Evolutionary conservation across 805 yeast species (phyloP).

Genomic region (Hanseniaspora pseudoguilliermondii): DNA sequence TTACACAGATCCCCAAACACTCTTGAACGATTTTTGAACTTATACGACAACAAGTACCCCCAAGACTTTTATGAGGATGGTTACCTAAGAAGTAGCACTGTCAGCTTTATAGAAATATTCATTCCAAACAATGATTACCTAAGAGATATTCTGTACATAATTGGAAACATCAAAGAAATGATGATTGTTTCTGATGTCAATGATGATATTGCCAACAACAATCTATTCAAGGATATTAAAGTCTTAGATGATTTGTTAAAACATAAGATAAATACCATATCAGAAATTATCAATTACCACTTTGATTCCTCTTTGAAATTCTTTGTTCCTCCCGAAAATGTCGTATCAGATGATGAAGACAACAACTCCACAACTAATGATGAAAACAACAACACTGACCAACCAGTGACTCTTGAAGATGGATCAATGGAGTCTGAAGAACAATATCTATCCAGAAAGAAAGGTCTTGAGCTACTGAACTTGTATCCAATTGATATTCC

Average conservation of each 20-base stretch:
- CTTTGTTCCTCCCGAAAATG: constrained; percentile 24
- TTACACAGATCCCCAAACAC: constrained; percentile 1
- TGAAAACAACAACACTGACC: constrained; percentile 25
- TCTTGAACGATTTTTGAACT: constrained; percentile 2
- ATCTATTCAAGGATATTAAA: constrained; percentile 37
- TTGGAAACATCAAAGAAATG: constrained; percentile 75
- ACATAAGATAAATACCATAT: constrained; percentile 67
- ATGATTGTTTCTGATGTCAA: constrained; percentile 78
- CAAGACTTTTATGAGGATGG: constrained; percentile 8
- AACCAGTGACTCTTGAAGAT: constrained; percentile 16
- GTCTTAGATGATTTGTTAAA: constrained; percentile 88
- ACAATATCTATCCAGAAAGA: not conserved
- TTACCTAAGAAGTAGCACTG: constrained; percentile 60
- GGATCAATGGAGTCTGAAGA: constrained; percentile 7
- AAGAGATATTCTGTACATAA: constrained; percentile 64
- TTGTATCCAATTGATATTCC: constrained; percentile 21
- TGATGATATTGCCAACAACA: constrained; percentile 21
- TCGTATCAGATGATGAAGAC: constrained; percentile 1
- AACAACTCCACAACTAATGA: not conserved
- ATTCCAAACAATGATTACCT: constrained; percentile 72
- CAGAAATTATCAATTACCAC: constrained; percentile 40
- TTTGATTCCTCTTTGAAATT: constrained; percentile 28
- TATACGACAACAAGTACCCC: constrained; percentile 1
- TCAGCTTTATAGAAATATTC: constrained; percentile 86
- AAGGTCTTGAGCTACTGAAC: constrained; percentile 10